Evolutionary conservation across 2,329 filamentous ascomycete genomes (phyloP).

Genomic region (Colletotrichum scovillei): DNA sequence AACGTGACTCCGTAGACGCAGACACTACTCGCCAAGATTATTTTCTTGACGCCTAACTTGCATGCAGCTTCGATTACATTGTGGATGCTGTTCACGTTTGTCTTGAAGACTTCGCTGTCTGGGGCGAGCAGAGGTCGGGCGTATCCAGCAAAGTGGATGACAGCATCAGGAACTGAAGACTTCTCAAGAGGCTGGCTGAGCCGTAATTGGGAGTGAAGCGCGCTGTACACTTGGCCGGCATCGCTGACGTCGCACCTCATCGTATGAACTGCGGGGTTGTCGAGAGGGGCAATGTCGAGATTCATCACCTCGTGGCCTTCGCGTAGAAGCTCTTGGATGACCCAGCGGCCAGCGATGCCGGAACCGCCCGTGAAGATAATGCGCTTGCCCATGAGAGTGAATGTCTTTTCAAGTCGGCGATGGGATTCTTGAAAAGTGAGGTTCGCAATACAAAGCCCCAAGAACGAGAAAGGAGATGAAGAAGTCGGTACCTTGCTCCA

Average conservation of each 20-base stretch:
- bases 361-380: conserved; percentile 49
- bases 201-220: conserved; percentile 59
- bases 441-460: too few relatives aligned
- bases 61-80: conserved; percentile 73
- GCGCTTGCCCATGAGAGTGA: conserved; percentile 36
- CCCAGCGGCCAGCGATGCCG: conserved; percentile 48
- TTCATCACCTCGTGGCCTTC: conserved; percentile 49
- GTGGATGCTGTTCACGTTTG: conserved; percentile 67
- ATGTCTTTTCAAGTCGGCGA: too few relatives aligned
- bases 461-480: too few relatives aligned
- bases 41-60: conserved; percentile 70
- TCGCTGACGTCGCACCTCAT: conserved; percentile 49
- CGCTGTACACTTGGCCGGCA: conserved; percentile 51
- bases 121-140: conserved; percentile 71
- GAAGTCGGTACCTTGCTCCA: too few relatives aligned
- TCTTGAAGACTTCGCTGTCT: conserved; percentile 68
- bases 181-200: conserved; percentile 44
- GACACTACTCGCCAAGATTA: conserved; percentile 69
- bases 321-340: conserved; percentile 45
- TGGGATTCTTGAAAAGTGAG: too few relatives aligned
- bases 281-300: conserved; percentile 46
- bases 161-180: conserved; percentile 63
- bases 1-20: conserved; percentile 73
- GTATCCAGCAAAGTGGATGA: conserved; percentile 72
- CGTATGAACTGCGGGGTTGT: conserved; percentile 44